Conservation (phyloP, 306 rosid genomes). For the Prosopis cineraria region DNA sequence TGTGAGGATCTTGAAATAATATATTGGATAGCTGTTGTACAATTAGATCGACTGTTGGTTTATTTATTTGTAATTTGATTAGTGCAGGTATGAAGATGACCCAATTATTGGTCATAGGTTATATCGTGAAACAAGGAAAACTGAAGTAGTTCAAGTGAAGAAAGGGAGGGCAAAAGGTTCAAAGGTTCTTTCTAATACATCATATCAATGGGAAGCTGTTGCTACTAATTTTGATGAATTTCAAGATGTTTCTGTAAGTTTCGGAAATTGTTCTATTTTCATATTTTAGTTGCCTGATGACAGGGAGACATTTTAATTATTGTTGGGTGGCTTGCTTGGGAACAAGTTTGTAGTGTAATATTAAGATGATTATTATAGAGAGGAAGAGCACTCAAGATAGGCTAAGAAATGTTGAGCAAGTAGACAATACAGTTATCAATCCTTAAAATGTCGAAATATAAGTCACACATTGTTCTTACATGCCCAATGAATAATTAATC, state of each 20-base stretch:
- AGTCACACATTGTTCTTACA: background rate
- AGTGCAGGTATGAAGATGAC: slow-evolving; percentile 96
- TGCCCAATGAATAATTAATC: slow-evolving; percentile 16
- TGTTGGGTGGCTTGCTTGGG: slow-evolving; percentile 33
- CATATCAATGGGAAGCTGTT: slow-evolving; percentile 94
- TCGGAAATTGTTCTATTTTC: slow-evolving; percentile 32
- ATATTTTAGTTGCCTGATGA: slow-evolving; percentile 3
- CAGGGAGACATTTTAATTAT: background rate
- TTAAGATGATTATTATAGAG: background rate
- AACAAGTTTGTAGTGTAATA: background rate
- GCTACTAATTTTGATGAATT: slow-evolving; percentile 99
- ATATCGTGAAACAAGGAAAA: slow-evolving; percentile 86
- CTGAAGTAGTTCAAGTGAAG: slow-evolving; percentile 63
- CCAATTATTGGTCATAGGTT: slow-evolving; percentile 85
- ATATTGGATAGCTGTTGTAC: slow-evolving; percentile 22
- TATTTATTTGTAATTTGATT: slow-evolving; percentile 43
- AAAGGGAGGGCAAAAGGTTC: slow-evolving; percentile 88
- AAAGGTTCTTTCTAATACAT: slow-evolving; percentile 67
- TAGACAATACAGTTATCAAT: slow-evolving; percentile 9
- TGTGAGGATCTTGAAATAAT: slow-evolving; percentile 27
- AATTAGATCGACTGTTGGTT: slow-evolving; percentile 26
- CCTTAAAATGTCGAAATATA: slow-evolving; percentile 5
- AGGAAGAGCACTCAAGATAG: background rate
- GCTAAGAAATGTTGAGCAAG: background rate
- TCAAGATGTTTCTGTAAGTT: slow-evolving; percentile 97